Evolutionary conservation across 495 filamentous ascomycete species (phyloP), one percentile per base, ranked within the genome.

Genomic region (Penicillium argentinense): DNA sequence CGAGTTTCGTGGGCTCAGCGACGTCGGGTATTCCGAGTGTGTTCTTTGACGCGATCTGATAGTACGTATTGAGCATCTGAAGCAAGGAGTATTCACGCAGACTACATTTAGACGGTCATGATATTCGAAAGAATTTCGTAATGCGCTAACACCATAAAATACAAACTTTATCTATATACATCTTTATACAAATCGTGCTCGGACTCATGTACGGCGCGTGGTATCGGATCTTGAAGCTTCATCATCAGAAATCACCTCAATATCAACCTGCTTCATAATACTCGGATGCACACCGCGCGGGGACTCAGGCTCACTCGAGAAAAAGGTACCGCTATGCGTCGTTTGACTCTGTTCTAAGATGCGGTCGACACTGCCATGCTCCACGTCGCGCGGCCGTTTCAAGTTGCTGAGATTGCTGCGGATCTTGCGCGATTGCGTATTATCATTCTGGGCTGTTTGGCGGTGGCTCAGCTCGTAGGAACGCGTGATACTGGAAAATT

Each of bases 241-340:
- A 21, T 41, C 34, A 21, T 45, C 55, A 6, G 51, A 44, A 9
- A 55, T 4, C 1, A 69, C 62, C 3, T 57, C 57, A 13, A 69
- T 62, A 16, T 67, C 66, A 5, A 67, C 54, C 47, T 64, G 60
- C 30, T 69, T 69, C 14, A 54, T 66, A 16, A 69, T 67, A 1
- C 62, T 63, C 1, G 45, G 36, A 12, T 49, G 25, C 14, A 22
- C 37, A 11, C 38, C 37, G 19, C 45, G 33, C 24, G 47, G 42
- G 8, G 61, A 62, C 25, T 57, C 49, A 1, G 39, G 46, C n/a
- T n/a, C n/a, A n/a, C n/a, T n/a, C n/a, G n/a, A n/a, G n/a, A n/a
- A n/a, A n/a, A n/a, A n/a, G n/a, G n/a, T n/a, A n/a, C n/a, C n/a
- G n/a, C n/a, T n/a, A n/a, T n/a, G n/a, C n/a, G n/a, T n/a, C n/a